Conservation (phyloP, 2,329 filamentous ascomycete genomes). For the Metarhizium rileyi region DNA sequence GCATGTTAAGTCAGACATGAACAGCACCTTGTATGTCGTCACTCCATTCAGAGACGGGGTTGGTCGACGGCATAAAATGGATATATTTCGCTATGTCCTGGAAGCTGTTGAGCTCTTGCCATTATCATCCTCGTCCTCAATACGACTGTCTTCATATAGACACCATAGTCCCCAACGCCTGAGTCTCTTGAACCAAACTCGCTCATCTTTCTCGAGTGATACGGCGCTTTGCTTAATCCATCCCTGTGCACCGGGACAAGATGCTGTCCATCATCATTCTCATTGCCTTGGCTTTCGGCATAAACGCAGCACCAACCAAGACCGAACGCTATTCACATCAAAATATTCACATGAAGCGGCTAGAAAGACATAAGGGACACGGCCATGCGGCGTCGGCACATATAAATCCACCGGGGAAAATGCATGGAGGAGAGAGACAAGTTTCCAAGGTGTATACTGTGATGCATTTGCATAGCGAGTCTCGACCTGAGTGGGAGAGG, state of each 20-base stretch:
- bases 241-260: not conserved
- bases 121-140: no score
- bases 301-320: constrained; percentile 6
- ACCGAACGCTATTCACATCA: not conserved
- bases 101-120: not conserved
- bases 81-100: not conserved
- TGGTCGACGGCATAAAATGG: not conserved
- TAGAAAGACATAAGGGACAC: not conserved
- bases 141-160: no score
- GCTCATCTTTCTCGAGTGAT: not conserved
- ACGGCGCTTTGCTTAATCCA: not conserved
- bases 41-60: not conserved
- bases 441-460: not conserved
- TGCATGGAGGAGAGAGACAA: not conserved
- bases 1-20: not conserved
- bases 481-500: constrained; percentile 5
- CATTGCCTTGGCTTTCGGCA: constrained; percentile 2
- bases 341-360: constrained; percentile 2
- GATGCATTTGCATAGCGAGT: constrained; percentile 2
- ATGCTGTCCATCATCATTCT: constrained; percentile 6
- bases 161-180: no score
- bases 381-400: not conserved
- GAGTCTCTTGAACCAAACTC: not conserved
- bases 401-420: not conserved
- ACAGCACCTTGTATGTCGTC: constrained; percentile 1